These are phyloP conservation scores for Kitagawia praeruptora DNA, from an alignment of 129 eudicot genomes.

Conservation along the genomic window DNA sequence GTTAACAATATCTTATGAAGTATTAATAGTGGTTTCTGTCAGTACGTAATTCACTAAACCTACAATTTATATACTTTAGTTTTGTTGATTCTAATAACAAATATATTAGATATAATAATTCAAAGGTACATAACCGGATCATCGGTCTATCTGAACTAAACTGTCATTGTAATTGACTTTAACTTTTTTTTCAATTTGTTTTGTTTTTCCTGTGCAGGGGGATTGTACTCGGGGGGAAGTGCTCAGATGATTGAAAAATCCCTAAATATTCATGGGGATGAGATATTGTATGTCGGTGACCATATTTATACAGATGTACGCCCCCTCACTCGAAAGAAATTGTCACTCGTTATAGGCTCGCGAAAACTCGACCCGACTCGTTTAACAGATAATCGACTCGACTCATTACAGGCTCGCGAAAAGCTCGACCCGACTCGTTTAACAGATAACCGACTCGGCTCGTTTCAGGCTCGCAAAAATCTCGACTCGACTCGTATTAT, in stretches of 20 bases:
- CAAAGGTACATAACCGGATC: neutral
- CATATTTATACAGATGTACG: slow-evolving; percentile 96
- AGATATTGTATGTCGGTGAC: slow-evolving; percentile 92
- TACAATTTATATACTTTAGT: neutral
- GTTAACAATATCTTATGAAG: neutral
- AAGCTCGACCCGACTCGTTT: no score
- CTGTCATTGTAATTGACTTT: slow-evolving; percentile 5
- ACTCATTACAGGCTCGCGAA: no score
- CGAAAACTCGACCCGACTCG: no score
- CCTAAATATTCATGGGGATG: slow-evolving; percentile 83
- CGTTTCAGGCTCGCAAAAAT: no score
- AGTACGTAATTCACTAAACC: neutral
- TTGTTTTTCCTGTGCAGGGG: slow-evolving; percentile 43
- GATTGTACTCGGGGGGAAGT: slow-evolving; percentile 93
- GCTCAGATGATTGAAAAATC: slow-evolving; percentile 96
- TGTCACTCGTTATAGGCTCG: no score
- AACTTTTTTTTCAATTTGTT: neutral
- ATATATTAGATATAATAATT: neutral
- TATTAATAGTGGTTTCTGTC: neutral
- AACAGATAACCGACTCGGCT: no score
- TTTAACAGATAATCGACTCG: no score
- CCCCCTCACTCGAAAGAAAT: no score
- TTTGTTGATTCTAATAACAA: neutral
- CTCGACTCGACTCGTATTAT: no score
- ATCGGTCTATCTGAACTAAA: neutral